These are phyloP conservation scores for Ananas comosus DNA, from an alignment of 176 grass and related monocot genomes.

Conservation along the genomic window DNA sequence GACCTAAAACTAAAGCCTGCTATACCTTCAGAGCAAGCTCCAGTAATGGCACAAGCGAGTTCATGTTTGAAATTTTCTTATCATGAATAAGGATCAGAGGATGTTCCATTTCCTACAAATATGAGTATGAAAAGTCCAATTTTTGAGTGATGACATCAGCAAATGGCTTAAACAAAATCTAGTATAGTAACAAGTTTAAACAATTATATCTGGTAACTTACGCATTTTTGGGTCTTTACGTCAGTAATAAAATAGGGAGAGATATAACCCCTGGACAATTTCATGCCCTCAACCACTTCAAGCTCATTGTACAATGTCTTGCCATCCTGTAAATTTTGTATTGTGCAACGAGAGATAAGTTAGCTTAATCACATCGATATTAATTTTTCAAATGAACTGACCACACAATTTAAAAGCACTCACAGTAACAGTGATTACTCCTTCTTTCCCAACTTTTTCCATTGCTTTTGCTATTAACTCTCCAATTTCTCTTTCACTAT, in stretches of 20 bases:
- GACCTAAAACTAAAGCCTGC: neutral
- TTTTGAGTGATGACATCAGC: neutral
- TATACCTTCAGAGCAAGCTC: slow-evolving; percentile 74
- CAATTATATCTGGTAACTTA: slow-evolving; percentile 29
- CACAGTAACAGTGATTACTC: slow-evolving; percentile 80
- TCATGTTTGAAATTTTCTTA: slow-evolving; percentile 87
- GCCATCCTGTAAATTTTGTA: slow-evolving; percentile 48
- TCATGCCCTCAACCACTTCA: slow-evolving; percentile 89
- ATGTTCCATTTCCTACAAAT: slow-evolving; percentile 64
- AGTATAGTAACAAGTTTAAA: neutral
- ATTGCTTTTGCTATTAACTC: slow-evolving; percentile 81
- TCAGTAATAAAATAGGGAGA: slow-evolving; percentile 94
- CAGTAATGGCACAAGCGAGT: slow-evolving; percentile 58
- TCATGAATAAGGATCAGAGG: slow-evolving; percentile 93
- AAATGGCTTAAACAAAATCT: too few relatives aligned
- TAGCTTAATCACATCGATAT: neutral
- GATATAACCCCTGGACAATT: slow-evolving; percentile 87
- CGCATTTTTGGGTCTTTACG: slow-evolving; percentile 92
- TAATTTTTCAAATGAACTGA: neutral
- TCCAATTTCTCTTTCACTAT: slow-evolving; percentile 91
- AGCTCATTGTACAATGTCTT: slow-evolving; percentile 78
- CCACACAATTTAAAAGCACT: slow-evolving; percentile 27
- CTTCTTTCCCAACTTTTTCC: slow-evolving; percentile 91
- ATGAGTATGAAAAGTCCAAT: neutral
- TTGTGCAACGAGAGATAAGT: neutral